phyloP scores from a whole-genome alignment of 441 rosid species.

The Bocquillonia castaneifolia region DNA sequence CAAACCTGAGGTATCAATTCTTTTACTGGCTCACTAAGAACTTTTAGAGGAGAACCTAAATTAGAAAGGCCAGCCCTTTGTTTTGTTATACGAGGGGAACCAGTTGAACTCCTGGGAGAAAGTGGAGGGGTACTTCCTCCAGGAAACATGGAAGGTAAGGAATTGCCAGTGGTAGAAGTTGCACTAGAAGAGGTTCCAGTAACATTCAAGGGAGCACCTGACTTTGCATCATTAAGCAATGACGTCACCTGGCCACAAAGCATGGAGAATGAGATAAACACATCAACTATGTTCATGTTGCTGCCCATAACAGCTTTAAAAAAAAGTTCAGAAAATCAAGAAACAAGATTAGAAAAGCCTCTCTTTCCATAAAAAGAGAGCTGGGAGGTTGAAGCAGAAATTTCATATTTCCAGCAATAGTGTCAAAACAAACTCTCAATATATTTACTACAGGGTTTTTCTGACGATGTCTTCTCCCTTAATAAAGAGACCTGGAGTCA shows the following conservation, averaged over 20 bases:
- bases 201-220: slow-evolving; percentile 65
- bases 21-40: slow-evolving; percentile 68
- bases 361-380: not conserved
- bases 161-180: slow-evolving; percentile 39
- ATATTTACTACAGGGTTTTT: not conserved
- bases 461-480: too few relatives aligned
- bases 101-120: slow-evolving; percentile 82
- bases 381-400: not conserved
- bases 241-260: slow-evolving; percentile 50
- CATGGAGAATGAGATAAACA: slow-evolving; percentile 9
- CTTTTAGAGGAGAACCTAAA: slow-evolving; percentile 79
- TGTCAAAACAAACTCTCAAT: not conserved
- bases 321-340: not conserved
- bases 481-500: not conserved
- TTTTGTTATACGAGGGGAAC: slow-evolving; percentile 79
- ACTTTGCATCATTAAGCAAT: slow-evolving; percentile 70
- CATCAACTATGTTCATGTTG: slow-evolving; percentile 1
- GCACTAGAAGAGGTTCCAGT: slow-evolving; percentile 53
- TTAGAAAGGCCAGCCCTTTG: slow-evolving; percentile 76
- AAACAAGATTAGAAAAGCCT: not conserved
- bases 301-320: not conserved
- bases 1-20: slow-evolving; percentile 93
- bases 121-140: slow-evolving; percentile 96
- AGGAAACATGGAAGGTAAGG: slow-evolving; percentile 92
- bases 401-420: not conserved